phyloP scores from a whole-genome alignment of 2,329 filamentous ascomycete genomes.

The Xylaria sp. region DNA sequence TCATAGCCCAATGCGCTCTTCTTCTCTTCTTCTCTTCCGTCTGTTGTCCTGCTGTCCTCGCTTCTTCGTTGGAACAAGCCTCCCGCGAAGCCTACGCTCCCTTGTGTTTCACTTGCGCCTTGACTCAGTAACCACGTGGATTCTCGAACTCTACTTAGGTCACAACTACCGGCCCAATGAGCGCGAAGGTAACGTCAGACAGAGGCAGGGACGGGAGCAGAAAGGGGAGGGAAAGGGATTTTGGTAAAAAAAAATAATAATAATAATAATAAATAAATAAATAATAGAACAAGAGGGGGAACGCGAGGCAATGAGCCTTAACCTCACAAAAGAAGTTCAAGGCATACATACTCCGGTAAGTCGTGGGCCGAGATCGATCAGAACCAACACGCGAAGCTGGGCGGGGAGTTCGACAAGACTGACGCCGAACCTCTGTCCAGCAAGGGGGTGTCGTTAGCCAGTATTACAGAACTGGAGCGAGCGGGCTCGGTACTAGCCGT shows the following conservation, averaged over 20 bases:
- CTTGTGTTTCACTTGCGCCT: background rate
- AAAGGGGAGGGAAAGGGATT: no score
- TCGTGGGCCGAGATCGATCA: conserved; percentile 20
- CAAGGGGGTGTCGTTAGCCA: conserved; percentile 17
- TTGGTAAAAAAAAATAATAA: no score
- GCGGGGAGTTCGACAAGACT: conserved; percentile 16
- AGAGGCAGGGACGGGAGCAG: background rate
- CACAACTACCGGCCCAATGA: background rate
- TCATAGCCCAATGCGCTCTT: background rate
- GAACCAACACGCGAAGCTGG: conserved; percentile 16
- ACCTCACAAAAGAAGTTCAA: conserved; percentile 27
- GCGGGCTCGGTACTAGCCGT: background rate
- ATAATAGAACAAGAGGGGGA: background rate
- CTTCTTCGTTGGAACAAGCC: background rate
- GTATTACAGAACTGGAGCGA: conserved; percentile 10
- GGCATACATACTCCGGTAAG: conserved; percentile 11
- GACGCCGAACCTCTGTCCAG: background rate
- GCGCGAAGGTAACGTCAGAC: background rate
- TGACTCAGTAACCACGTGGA: background rate
- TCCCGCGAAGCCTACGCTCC: background rate
- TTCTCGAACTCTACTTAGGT: conserved; percentile 1
- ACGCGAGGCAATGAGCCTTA: conserved; percentile 10
- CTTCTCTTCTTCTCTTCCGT: background rate
- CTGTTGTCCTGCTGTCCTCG: background rate
- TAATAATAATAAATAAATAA: no score